Evolutionary conservation across 257 asterid species (phyloP), one percentile per base, ranked within the genome.

Genomic region (Penstemon newberryi): DNA sequence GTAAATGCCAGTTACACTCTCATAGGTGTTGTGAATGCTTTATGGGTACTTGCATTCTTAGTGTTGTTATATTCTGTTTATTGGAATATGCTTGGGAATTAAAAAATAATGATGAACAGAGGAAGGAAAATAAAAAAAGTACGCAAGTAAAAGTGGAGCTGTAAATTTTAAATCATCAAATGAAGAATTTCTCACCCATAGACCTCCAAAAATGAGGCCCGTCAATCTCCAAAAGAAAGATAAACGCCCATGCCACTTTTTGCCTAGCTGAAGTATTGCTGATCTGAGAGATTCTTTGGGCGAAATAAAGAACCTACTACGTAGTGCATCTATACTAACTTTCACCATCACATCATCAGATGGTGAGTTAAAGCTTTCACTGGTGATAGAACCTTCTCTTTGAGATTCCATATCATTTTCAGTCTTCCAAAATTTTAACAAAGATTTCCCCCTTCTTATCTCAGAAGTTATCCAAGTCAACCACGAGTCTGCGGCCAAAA

Each of bases 191-290:
- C 97, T 85, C 73, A 93, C 99, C 99, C 99, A 91, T 75, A 93
- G 78, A 73, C 90, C 95, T 76, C 94, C 92, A 72, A 93, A 90
- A 73, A 87, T 77, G 57, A 87, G 85, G 81, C 82, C 89, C 9
- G 86, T 75, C 68, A 87, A 73, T 82, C 94, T 83, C 81, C 90
- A 81, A 75, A 84, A 69, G 77, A 84, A 83, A 62, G 92, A 86
- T 75, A 88, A 59, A 57, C 99, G 97, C 55, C 96, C 87, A 68
- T 85, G 88, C 99, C 97, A 93, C 87, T 82, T 93, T 79, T 79
- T 85, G 65, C 88, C 92, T 60, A 88, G 75, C 73, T 65, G 90
- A 70, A 81, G 43, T 46, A 93, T 79, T 37, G 92, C 96, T 59
- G 91, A 89, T 78, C 86, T 90, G 15, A 93, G 86, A 63, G 96